Base-by-base conservation (phyloP, 192 early-diverging fungal genomes). In the Martensiomyces pterosporus region DNA sequence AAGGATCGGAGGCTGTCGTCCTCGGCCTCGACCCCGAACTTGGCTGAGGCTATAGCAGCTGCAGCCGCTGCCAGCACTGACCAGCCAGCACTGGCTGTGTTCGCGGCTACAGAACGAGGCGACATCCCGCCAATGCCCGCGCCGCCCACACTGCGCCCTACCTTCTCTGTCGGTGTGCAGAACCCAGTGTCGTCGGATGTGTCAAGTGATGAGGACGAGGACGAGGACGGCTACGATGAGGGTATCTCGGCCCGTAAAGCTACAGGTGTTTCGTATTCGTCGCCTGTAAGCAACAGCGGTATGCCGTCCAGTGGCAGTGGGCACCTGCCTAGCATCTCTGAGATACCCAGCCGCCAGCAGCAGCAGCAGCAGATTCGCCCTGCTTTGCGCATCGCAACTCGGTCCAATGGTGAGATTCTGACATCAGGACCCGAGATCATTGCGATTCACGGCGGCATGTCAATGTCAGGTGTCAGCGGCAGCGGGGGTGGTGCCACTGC, bases 81-180 rank as follows among this genome's bases (percentile, higher is more conserved):
- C 24, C 70, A 66, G 55, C 64, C 58, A 9, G 49, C 70, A 0
- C 17, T 66, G 51, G 59, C 63, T 2, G 70, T 66, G 21, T 66
- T 55, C 44, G 63, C 63, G 19, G 70, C 70, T 2, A 61, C 64
- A 13, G 70, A 74, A 39, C 48, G 70, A 3, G 70, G 70, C 17
- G 64, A 66, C 38, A 56, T 74, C 8, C 70, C 70, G 3, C 70
- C 70, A 9, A 74, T 74, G 70, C 70, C 70, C 2, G 58, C 64
- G 2, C 70, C 70, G 14, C 70, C 70, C 3, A 38, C 57, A 8
- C 44, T 73, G 49, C 57, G 63, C 7, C 69, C 69, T 3, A 65
- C 57, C 36, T 26, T 65, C 10, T 65, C 62, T 12, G 41, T 27
- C 3, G 43, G 47, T 32, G 21, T 29, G 1, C 43, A 57, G 14